Conservation (phyloP, 2,329 filamentous ascomycete species). For the Colletotrichum chlorophyti region DNA sequence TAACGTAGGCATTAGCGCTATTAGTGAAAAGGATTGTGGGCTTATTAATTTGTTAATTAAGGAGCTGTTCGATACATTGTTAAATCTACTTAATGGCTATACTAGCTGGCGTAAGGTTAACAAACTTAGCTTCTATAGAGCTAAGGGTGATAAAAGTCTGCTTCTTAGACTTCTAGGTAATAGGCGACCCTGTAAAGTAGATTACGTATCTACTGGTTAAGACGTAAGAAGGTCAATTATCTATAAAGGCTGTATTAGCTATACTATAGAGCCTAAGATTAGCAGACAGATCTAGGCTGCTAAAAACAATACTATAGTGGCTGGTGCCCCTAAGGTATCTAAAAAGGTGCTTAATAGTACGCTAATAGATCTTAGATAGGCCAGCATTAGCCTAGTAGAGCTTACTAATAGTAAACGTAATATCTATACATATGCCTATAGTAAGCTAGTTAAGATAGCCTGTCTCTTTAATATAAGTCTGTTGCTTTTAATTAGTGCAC, state of each 20-base stretch:
- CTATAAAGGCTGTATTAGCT: too few species aligned
- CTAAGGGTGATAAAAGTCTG: too few species aligned
- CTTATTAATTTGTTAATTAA: background rate
- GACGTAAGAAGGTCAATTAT: too few species aligned
- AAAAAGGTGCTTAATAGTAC: background rate
- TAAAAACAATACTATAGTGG: background rate
- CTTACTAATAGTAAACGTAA: background rate
- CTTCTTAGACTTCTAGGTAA: too few species aligned
- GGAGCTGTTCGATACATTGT: background rate
- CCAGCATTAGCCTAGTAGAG: background rate
- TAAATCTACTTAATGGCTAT: background rate
- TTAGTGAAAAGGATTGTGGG: background rate
- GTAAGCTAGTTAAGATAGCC: background rate
- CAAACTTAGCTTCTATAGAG: too few species aligned
- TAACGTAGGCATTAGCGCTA: background rate
- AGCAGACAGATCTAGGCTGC: background rate
- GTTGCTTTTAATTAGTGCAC: too few species aligned
- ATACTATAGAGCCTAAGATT: background rate
- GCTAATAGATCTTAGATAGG: background rate
- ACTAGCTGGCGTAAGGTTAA: background rate
- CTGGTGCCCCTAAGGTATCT: background rate
- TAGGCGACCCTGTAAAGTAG: too few species aligned
- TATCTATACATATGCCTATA: background rate
- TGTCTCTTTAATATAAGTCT: too few species aligned
- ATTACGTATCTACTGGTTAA: too few species aligned